Evolutionary conservation across 2,329 filamentous ascomycete species (phyloP), one percentile per base, ranked within the genome.

Genomic region (Colletotrichum eleusines): DNA sequence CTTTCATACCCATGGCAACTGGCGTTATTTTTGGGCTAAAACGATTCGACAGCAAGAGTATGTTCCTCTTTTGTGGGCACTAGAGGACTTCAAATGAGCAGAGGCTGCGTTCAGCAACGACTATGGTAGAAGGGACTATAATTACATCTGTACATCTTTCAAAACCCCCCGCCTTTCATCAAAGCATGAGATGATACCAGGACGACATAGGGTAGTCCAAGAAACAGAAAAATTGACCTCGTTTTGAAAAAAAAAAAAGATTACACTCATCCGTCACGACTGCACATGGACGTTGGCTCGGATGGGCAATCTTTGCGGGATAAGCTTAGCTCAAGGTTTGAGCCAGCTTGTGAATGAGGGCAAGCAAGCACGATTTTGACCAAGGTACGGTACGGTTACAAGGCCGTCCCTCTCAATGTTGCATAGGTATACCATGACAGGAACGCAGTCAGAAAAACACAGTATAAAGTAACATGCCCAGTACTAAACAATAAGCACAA

Each of bases 181-280:
- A 38, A 26, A 62, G 35, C n/a, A 50, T 46, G 62, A 53, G 57
- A 70, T 67, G 67, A 70, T 71, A 71, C 63, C 63, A 71, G 68
- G 68, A 57, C 35, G 54, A 44, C 51, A 38, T 28, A 44, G 33
- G 57, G 33, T 38, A 46, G 63, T 67, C 48, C 33, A 60, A 33
- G 20, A 48, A 50, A 40, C 8, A 38, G 11, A 11, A 12, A 51
- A 66, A 66, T 44, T 35, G 23, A 48, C 50, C 44, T 60, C 33
- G 38, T n/a, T 48, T 26, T 28, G 23, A 9, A 35, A 18, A 33
- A 33, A 6, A 40, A 40, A 5, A 3, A 42, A 42, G 20, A 42
- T 16, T 0, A 4, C 14, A 18, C 38, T 18, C 14, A 18, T 42
- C 38, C 40, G 23, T 26, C 44, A 11, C 26, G 23, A 35, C 33